These are phyloP conservation scores for Sugiyamaella qingdaonensis DNA, from an alignment of 805 yeast genomes.

Conservation along the genomic window DNA sequence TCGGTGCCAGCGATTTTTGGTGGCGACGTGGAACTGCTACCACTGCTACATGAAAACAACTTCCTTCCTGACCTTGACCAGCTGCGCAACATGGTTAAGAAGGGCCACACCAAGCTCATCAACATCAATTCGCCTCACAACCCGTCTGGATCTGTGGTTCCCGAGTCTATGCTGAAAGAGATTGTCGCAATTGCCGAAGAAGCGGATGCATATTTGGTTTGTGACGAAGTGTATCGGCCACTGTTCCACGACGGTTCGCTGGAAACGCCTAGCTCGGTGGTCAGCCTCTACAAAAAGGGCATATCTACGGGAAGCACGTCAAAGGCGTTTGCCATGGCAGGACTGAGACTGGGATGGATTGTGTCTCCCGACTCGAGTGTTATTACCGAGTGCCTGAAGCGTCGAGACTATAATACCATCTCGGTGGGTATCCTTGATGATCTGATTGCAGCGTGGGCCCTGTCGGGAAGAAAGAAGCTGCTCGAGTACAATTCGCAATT, in stretches of 20 bases:
- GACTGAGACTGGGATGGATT: constrained; percentile 52
- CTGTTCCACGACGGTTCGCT: constrained; percentile 38
- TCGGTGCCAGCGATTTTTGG: constrained; percentile 48
- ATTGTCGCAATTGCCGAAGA: constrained; percentile 39
- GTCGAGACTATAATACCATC: constrained; percentile 50
- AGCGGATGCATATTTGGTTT: constrained; percentile 36
- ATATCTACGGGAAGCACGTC: constrained; percentile 49
- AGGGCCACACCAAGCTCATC: constrained; percentile 39
- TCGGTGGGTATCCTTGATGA: constrained; percentile 48
- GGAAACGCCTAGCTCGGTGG: constrained; percentile 38
- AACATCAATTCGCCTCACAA: constrained; percentile 48
- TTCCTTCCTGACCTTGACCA: constrained; percentile 38
- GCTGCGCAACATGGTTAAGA: constrained; percentile 32
- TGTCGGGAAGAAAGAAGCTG: constrained; percentile 35
- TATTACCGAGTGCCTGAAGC: constrained; percentile 34
- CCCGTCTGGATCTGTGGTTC: constrained; percentile 45
- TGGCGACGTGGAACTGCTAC: constrained; percentile 37
- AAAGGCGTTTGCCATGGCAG: constrained; percentile 53
- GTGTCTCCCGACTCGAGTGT: constrained; percentile 35
- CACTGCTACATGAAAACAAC: constrained; percentile 33
- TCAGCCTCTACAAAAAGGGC: constrained; percentile 40
- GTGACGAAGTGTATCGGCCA: constrained; percentile 56
- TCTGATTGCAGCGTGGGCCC: constrained; percentile 41
- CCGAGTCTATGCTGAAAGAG: constrained; percentile 31
- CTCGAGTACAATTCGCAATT: constrained; percentile 39